Evolutionary conservation across 352 stramenopile genomes (phyloP).

Genomic region (Globisporangium iwayamae): DNA sequence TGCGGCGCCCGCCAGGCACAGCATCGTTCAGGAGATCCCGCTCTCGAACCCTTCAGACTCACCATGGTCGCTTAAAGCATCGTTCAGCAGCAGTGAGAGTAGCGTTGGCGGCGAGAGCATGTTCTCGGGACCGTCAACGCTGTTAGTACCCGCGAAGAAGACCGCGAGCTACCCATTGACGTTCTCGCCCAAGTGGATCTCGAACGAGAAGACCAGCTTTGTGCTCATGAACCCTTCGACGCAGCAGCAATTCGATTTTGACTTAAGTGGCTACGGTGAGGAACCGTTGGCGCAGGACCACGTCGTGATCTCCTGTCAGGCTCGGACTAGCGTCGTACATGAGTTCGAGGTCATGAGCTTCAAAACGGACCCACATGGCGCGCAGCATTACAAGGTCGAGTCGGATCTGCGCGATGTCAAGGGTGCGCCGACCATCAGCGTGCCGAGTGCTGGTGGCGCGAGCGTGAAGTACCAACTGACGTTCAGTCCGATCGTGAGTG

Average conservation of each 20-base stretch:
- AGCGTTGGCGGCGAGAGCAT: constrained; percentile 24
- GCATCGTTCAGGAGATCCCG: constrained; percentile 89
- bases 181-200: constrained; percentile 83
- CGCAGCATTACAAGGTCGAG: constrained; percentile 82
- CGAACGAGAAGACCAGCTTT: constrained; percentile 68
- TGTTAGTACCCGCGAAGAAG: constrained; percentile 75
- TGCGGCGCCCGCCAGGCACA: constrained; percentile 79
- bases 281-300: constrained; percentile 91
- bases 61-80: constrained; percentile 78
- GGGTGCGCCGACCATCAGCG: constrained; percentile 46
- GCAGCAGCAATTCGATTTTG: constrained; percentile 88
- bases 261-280: constrained; percentile 80
- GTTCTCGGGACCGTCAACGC: constrained; percentile 65
- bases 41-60: constrained; percentile 85
- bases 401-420: constrained; percentile 90
- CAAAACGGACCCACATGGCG: constrained; percentile 32
- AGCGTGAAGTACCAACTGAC: constrained; percentile 75
- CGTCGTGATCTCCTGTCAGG: constrained; percentile 79
- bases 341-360: constrained; percentile 76
- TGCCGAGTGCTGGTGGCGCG: constrained; percentile 26
- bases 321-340: constrained; percentile 77
- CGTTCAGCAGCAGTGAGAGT: constrained; percentile 31
- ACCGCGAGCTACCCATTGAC: constrained; percentile 70
- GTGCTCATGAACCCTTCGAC: constrained; percentile 76
- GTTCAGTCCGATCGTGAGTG: constrained; percentile 86